phyloP scores from a whole-genome alignment of 2,329 filamentous ascomycete genomes.

The Chaetomium sp. region DNA sequence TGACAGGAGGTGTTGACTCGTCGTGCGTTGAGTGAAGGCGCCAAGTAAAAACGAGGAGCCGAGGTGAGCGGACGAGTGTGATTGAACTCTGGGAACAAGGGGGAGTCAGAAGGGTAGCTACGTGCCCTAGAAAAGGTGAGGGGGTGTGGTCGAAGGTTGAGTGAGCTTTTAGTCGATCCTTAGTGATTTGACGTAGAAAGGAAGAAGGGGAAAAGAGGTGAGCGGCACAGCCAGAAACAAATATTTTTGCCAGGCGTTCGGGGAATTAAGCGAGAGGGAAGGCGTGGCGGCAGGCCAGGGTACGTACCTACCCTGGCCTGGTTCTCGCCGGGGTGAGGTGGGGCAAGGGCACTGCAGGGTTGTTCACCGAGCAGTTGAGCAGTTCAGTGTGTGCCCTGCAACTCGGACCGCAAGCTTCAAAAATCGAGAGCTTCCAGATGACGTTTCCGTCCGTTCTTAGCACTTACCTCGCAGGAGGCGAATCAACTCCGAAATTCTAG shows the following conservation, averaged over 20 bases:
- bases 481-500: not conserved
- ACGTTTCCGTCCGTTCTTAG: not conserved
- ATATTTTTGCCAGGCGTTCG: slow-evolving; percentile 44
- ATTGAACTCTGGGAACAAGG: slow-evolving; percentile 74
- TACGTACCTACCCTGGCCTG: slow-evolving; percentile 33
- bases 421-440: not conserved
- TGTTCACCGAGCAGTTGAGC: not conserved
- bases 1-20: slow-evolving; percentile 46
- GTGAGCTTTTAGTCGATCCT: slow-evolving; percentile 42
- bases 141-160: slow-evolving; percentile 45
- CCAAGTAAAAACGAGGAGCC: slow-evolving; percentile 32
- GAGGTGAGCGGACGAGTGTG: slow-evolving; percentile 42
- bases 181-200: slow-evolving; percentile 42
- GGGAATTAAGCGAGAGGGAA: slow-evolving; percentile 40
- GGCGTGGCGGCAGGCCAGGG: slow-evolving; percentile 36
- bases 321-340: slow-evolving; percentile 22
- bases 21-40: slow-evolving; percentile 30
- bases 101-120: slow-evolving; percentile 79
- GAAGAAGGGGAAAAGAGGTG: slow-evolving; percentile 36
- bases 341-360: slow-evolving; percentile 29
- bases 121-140: slow-evolving; percentile 73
- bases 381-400: slow-evolving; percentile 3
- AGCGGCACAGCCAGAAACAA: slow-evolving; percentile 39
- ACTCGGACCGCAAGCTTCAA: not conserved
- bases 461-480: not conserved